A percentile compares a stretch with the other conserved stretches of the same genome.
phyloP scores from a whole-genome alignment of 805 yeast species.

The Millerozyma miso region DNA sequence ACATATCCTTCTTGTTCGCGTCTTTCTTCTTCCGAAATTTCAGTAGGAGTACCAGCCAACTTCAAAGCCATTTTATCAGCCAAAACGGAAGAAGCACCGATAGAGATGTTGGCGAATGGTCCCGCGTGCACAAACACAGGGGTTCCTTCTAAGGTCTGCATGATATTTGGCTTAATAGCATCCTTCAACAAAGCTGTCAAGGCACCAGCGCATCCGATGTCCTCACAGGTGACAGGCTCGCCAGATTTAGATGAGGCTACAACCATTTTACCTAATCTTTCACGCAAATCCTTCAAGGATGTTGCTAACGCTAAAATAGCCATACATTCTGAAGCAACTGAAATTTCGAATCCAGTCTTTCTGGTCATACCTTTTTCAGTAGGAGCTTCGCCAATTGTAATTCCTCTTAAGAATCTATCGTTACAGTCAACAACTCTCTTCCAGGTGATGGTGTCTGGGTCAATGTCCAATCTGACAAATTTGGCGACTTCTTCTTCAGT shows the following conservation, averaged over 20 bases:
- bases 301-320: slow-evolving; percentile 75
- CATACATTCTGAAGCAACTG: slow-evolving; percentile 85
- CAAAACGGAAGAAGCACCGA: slow-evolving; percentile 79
- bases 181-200: slow-evolving; percentile 77
- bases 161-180: slow-evolving; percentile 78
- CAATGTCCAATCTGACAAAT: slow-evolving; percentile 70
- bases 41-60: slow-evolving; percentile 63
- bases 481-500: slow-evolving; percentile 61
- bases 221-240: slow-evolving; percentile 77
- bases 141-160: slow-evolving; percentile 87
- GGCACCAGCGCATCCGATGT: slow-evolving; percentile 83
- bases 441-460: slow-evolving; percentile 76
- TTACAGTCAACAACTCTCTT: slow-evolving; percentile 83
- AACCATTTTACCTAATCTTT: slow-evolving; percentile 71
- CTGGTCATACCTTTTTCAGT: slow-evolving; percentile 74
- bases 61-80: slow-evolving; percentile 82
- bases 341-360: slow-evolving; percentile 75
- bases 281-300: slow-evolving; percentile 67
- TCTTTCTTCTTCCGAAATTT: slow-evolving; percentile 37
- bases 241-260: slow-evolving; percentile 66
- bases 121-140: slow-evolving; percentile 88
- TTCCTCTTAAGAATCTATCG: slow-evolving; percentile 74
- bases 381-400: slow-evolving; percentile 77
- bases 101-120: slow-evolving; percentile 83
- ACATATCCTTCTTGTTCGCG: slow-evolving; percentile 64